Conservation (phyloP, 345 rosid species). For the Boechera stricta region DNA sequence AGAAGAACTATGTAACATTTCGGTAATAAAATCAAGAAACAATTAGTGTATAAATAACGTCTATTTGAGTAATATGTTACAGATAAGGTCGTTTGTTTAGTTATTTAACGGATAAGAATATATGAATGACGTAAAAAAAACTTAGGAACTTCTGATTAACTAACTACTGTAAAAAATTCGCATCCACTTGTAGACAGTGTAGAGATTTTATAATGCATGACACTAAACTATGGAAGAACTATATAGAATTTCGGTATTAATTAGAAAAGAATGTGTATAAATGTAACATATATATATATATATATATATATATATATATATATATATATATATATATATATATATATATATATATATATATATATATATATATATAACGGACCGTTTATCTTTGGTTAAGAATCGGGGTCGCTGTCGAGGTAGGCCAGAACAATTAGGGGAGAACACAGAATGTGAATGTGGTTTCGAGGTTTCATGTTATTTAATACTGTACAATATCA, state of each 20-base stretch:
- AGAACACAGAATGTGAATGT: slow-evolving; percentile 38
- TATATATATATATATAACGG: background rate
- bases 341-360: background rate
- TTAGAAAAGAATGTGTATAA: background rate
- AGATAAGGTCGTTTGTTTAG: background rate
- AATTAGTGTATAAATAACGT: background rate
- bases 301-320: background rate
- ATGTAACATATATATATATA: background rate
- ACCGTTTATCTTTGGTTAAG: background rate
- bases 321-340: background rate
- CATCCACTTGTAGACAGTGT: background rate
- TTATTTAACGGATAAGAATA: background rate
- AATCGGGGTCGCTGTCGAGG: slow-evolving; percentile 15
- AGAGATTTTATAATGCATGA: background rate
- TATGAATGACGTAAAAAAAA: background rate
- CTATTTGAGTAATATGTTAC: background rate
- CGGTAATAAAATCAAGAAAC: too few relatives aligned
- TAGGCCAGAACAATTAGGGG: slow-evolving; percentile 10
- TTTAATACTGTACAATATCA: background rate
- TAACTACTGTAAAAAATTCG: background rate
- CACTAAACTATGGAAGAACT: background rate
- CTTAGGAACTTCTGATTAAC: slow-evolving; percentile 1
- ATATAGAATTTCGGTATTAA: background rate
- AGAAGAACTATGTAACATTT: too few relatives aligned
- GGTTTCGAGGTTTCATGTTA: slow-evolving; percentile 41